Base-by-base conservation (phyloP, 768 basidiomycete species). In the Rhodotorula kratochvilovae region DNA sequence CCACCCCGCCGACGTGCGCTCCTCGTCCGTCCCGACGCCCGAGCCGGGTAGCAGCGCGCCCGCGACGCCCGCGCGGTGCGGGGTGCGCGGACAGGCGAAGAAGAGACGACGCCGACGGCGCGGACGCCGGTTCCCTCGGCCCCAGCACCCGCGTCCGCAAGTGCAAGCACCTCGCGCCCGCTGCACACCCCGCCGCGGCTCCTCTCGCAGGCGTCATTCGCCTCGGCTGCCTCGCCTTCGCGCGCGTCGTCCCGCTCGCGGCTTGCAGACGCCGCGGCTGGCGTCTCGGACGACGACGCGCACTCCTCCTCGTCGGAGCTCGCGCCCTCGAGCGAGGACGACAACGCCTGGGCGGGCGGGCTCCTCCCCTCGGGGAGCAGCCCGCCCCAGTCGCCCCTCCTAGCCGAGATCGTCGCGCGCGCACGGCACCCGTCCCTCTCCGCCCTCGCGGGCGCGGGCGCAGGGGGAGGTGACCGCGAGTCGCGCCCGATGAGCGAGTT, bases 401-500 rank as follows among this genome's bases (percentile, higher is more conserved):
- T 64, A 21, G 54, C 63, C 53, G 62, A 63, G 8, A 31, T 43
- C 27, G 27, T 21, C 33, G 6, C 33, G 3, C 1, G 29, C 50
- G 36, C 19, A n/a, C 39, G 12, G 50, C 61, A 7, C 62, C 51
- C 19, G 3, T 17, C n/a, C 21, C 51, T n/a, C 62, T 54, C 51
- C n/a, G 36, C 35, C 33, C 54, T 23, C 19, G 19, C 21, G 33
- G 50, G 27, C n/a, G 10, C 27, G 27, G n/a, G 11, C 27, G 23
- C 27, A 13, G n/a, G n/a, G n/a, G n/a, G n/a, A n/a, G n/a, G n/a
- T 4, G 27, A 25, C 25, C 27, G 12, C 27, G 51, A 65, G 35
- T 19, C 25, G 17, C 53, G 70, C 29, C 70, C 70, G 15, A 4
- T 67, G n/a, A 71, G 70, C 61, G 70, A 71, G 35, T 71, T 71